phyloP scores from a whole-genome alignment of 768 basidiomycete species.

The Hericium coralloides region DNA sequence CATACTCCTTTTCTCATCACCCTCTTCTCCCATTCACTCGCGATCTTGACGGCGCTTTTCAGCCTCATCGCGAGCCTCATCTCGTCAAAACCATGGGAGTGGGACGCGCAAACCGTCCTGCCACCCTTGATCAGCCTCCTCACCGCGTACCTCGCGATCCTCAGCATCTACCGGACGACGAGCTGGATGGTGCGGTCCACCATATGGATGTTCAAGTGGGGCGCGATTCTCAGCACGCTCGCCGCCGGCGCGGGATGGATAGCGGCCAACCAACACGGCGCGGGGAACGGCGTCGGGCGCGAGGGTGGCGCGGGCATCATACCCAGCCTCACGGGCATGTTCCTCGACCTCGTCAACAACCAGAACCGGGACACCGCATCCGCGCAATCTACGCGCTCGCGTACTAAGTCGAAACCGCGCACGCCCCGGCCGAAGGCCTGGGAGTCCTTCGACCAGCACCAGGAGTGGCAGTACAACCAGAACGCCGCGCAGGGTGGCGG shows the following conservation, averaged over 20 bases:
- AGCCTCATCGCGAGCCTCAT: conserved; percentile 39
- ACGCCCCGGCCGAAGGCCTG: conserved; percentile 40
- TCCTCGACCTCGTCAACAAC: conserved; percentile 24
- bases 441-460: conserved; percentile 58
- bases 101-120: conserved; percentile 59
- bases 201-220: conserved; percentile 75
- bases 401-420: conserved; percentile 10
- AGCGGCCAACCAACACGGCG: conserved; percentile 27
- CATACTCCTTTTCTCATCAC: conserved; percentile 43
- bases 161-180: conserved; percentile 72
- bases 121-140: conserved; percentile 70
- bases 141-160: conserved; percentile 66
- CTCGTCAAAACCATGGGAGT: conserved; percentile 44
- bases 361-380: conserved; percentile 4
- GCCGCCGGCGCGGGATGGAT: conserved; percentile 51
- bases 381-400: conserved; percentile 14
- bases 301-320: conserved; percentile 23
- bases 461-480: conserved; percentile 45
- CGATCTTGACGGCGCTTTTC: conserved; percentile 40
- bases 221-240: conserved; percentile 43
- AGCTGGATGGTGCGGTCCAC: conserved; percentile 60
- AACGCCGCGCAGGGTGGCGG: conserved; percentile 14
- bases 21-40: conserved; percentile 42
- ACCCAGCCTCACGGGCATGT: conserved; percentile 29
- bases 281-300: conserved; percentile 23